phyloP scores from a whole-genome alignment of 306 rosid genomes.

The Casuarina glauca region DNA sequence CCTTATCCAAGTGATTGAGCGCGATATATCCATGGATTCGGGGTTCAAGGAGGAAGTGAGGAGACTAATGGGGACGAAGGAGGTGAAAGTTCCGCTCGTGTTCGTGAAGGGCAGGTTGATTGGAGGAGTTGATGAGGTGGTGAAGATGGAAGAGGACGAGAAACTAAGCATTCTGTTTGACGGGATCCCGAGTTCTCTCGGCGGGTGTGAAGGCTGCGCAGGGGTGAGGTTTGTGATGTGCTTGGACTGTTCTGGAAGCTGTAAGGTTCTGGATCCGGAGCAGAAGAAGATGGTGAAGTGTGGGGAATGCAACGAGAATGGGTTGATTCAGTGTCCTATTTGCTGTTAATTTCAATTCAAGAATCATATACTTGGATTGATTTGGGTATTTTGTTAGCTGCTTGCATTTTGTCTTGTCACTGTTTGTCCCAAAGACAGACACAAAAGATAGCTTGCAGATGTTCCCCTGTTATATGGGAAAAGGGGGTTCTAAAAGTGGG shows the following conservation, averaged over 20 bases:
- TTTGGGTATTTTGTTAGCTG: slow-evolving; percentile 6
- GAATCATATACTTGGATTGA: not conserved
- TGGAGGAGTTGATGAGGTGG: slow-evolving; percentile 73
- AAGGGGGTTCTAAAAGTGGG: slow-evolving; percentile 67
- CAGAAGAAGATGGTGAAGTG: slow-evolving; percentile 62
- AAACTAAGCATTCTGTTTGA: slow-evolving; percentile 57
- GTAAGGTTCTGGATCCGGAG: slow-evolving; percentile 68
- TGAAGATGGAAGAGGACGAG: slow-evolving; percentile 86
- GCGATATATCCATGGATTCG: slow-evolving; percentile 91
- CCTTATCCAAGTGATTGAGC: slow-evolving; percentile 54
- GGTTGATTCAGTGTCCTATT: slow-evolving; percentile 71
- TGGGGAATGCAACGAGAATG: slow-evolving; percentile 83
- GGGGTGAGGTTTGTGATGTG: slow-evolving; percentile 85
- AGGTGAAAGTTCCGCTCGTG: slow-evolving; percentile 70
- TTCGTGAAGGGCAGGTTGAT: slow-evolving; percentile 78
- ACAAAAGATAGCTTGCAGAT: slow-evolving; percentile 10
- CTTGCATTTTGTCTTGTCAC: not conserved
- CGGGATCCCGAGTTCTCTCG: slow-evolving; percentile 55
- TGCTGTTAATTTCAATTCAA: slow-evolving; percentile 47
- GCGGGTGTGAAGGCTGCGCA: slow-evolving; percentile 74
- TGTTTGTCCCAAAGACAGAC: slow-evolving; percentile 1
- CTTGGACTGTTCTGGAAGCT: slow-evolving; percentile 71
- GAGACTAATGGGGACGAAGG: slow-evolving; percentile 56
- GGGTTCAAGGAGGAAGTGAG: slow-evolving; percentile 85
- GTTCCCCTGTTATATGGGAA: not conserved